These are phyloP conservation scores for Kluyveromyces dobzhanskii DNA, from an alignment of 805 yeast species.

Conservation along the genomic window DNA sequence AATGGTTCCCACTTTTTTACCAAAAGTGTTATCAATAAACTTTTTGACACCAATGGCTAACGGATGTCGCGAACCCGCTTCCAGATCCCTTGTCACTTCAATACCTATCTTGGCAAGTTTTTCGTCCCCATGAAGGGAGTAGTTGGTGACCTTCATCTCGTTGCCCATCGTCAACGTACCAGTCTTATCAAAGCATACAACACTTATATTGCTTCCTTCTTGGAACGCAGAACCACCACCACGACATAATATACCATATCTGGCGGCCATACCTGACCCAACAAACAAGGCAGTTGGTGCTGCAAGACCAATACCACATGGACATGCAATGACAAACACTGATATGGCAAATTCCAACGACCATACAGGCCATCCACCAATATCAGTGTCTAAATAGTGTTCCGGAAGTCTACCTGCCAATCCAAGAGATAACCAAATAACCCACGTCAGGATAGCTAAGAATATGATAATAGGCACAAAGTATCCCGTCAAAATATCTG, in stretches of 20 bases:
- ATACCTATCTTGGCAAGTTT: conserved; percentile 14
- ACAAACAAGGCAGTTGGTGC: conserved; percentile 80
- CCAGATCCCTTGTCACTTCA: conserved; percentile 51
- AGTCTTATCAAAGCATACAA: conserved; percentile 70
- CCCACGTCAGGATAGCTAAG: conserved; percentile 56
- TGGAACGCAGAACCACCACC: conserved; percentile 83
- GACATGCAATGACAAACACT: conserved; percentile 78
- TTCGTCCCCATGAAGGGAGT: conserved; percentile 22
- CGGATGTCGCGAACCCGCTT: conserved; percentile 60
- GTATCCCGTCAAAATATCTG: conserved; percentile 58
- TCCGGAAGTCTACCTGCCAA: conserved; percentile 45
- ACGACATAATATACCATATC: conserved; percentile 62
- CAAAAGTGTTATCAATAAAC: conserved; percentile 27
- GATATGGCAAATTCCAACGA: conserved; percentile 69
- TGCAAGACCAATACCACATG: conserved; percentile 79
- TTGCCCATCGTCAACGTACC: conserved; percentile 68
- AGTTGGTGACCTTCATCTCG: conserved; percentile 47
- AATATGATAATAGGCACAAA: conserved; percentile 65
- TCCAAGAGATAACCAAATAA: conserved; percentile 59
- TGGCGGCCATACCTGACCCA: conserved; percentile 73
- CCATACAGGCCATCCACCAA: conserved; percentile 75
- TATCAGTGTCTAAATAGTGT: conserved; percentile 49
- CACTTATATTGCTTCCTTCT: conserved; percentile 56
- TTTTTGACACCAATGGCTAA: conserved; percentile 49
- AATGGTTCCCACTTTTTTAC: conserved; percentile 22